Evolutionary conservation across 805 yeast genomes (phyloP).

Genomic region (Starmerella stigmatis): DNA sequence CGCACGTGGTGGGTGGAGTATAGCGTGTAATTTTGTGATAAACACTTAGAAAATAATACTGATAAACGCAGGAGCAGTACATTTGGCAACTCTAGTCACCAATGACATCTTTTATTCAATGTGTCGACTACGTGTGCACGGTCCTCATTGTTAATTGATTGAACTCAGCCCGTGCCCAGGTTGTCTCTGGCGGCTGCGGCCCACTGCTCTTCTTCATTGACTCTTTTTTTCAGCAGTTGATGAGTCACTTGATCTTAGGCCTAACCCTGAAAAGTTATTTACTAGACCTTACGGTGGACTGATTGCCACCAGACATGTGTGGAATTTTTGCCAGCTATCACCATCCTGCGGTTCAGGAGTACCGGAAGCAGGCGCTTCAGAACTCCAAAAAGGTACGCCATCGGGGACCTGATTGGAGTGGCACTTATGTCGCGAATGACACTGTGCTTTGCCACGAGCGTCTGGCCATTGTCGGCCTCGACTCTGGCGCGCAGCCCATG

Average conservation of each 20-base stretch:
- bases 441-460: conserved; percentile 91
- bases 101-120: too few species aligned
- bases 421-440: conserved; percentile 63
- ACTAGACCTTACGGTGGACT: not conserved
- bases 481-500: conserved; percentile 97
- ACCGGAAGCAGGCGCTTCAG: conserved; percentile 81
- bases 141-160: too few species aligned
- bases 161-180: too few species aligned
- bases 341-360: conserved; percentile 67
- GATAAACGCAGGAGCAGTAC: too few species aligned
- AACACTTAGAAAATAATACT: too few species aligned
- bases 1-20: too few species aligned
- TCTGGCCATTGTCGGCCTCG: conserved; percentile 93
- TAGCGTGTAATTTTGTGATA: too few species aligned
- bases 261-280: conserved; percentile 5
- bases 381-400: conserved; percentile 88
- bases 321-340: conserved; percentile 92
- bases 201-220: too few species aligned
- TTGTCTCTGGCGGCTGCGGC: too few species aligned
- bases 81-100: too few species aligned
- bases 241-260: conserved; percentile 4
- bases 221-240: not conserved
- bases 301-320: conserved; percentile 53
- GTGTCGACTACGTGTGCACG: too few species aligned
- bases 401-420: conserved; percentile 99